Base-by-base conservation (phyloP, 179 eudicot genomes). In the Carnegiea gigantea region DNA sequence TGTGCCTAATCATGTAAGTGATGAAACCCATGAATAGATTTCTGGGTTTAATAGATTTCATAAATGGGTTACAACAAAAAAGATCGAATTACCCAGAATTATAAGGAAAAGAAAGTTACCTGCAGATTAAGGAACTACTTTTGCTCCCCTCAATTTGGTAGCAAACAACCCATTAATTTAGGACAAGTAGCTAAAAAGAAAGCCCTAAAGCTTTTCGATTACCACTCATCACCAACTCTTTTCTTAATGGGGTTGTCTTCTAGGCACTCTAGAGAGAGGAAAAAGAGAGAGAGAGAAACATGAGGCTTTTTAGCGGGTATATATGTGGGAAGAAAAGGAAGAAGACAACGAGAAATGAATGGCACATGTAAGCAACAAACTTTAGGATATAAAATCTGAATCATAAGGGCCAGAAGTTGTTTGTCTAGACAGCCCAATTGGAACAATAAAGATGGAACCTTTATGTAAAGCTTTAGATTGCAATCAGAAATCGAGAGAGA, bases 341-440 rank as follows among this genome's bases (percentile, higher is more conserved):
- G 80, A 77, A 60, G 74, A 77, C 77, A 80, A 80, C 46, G 8
- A 81, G 70, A 75, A 79, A 82, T 26, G 77, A 46, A 70, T 21
- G 78, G 85, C 87, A 85, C 87, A 82, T 85, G 87, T 48, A 75
- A 76, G 83, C 85, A 79, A 85, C 83, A 82, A 83, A 59, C 82
- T 77, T 77, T 80, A 64, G 36, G 51, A 43, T 68, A 33, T 44
- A 26, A 51, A 83, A 36, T 12, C 12, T 33, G n/a, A 51, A 53
- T 46, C 33, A 70, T 28, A 20, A 54, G 53, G 77, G 49, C 9
- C 23, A 26, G 21, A 10, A 44, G 33, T 7, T 59, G 26, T 2
- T 6, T 59, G 26, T 2, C 7, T 13, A 48, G 68, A 28, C 46
- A 75, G 53, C 70, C 75, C 38, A 83, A 73, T 18, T 54, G 9